These are phyloP conservation scores for Ophiostoma montium DNA, from an alignment of 2,329 filamentous ascomycete species.

Conservation along the genomic window DNA sequence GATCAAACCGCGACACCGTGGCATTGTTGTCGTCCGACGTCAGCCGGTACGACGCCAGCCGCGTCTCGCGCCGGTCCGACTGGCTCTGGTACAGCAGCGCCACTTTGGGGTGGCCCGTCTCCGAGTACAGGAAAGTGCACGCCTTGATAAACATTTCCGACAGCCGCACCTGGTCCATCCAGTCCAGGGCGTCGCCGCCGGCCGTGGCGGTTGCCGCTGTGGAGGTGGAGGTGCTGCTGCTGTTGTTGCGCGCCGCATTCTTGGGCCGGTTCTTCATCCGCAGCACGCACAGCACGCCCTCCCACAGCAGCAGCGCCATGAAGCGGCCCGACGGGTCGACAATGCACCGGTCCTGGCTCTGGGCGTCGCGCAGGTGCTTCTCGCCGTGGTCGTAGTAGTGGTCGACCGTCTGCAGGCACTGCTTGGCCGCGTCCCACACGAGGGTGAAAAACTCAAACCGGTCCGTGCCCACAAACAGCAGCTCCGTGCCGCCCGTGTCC, in stretches of 20 bases:
- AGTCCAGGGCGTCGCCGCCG: constrained; percentile 21
- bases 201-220: no score
- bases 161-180: constrained; percentile 40
- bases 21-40: constrained; percentile 43
- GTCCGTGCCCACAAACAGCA: constrained; percentile 87
- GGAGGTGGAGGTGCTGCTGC: no score
- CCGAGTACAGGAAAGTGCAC: constrained; percentile 41
- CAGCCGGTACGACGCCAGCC: constrained; percentile 44
- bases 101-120: constrained; percentile 42
- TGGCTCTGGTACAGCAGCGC: constrained; percentile 44
- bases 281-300: constrained; percentile 42
- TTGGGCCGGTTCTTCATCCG: constrained; percentile 28
- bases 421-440: constrained; percentile 55
- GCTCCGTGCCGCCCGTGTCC: constrained; percentile 55
- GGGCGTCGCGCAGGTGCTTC: constrained; percentile 56
- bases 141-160: constrained; percentile 47
- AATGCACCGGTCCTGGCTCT: constrained; percentile 69
- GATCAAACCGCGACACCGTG: constrained; percentile 39
- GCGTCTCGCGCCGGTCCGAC: constrained; percentile 36
- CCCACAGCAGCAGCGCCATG: constrained; percentile 45
- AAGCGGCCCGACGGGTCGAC: constrained; percentile 64
- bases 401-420: constrained; percentile 36
- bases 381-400: constrained; percentile 40
- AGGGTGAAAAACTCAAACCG: constrained; percentile 83
- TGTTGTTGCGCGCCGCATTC: constrained; percentile 26